Evolutionary conservation across 495 filamentous ascomycete species (phyloP).

Genomic region (Collariella sp.): DNA sequence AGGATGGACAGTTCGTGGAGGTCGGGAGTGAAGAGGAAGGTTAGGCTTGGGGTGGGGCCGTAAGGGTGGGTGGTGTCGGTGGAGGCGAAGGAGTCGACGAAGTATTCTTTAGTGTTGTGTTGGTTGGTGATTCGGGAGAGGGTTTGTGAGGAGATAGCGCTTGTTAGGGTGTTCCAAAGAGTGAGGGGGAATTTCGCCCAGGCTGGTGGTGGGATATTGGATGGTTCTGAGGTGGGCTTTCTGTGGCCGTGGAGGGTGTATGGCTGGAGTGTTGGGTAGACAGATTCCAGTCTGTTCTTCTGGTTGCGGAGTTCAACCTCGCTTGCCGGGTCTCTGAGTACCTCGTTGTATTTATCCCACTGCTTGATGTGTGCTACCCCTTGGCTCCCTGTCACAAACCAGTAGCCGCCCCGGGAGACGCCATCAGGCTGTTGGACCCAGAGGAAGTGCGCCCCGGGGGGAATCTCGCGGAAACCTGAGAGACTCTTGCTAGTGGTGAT

Average conservation of each 20-base stretch:
- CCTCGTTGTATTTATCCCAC: constrained; percentile 51
- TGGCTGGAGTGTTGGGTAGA: constrained; percentile 30
- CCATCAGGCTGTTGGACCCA: constrained; percentile 46
- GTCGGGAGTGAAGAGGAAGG: constrained; percentile 50
- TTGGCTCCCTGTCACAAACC: constrained; percentile 40
- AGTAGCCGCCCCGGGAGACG: constrained; percentile 48
- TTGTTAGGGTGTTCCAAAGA: constrained; percentile 42
- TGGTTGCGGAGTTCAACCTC: constrained; percentile 30
- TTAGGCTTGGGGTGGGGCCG: constrained; percentile 29
- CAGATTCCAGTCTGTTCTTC: constrained; percentile 26
- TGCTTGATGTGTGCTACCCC: constrained; percentile 45
- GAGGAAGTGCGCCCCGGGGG: constrained; percentile 50
- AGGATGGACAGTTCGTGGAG: constrained; percentile 61
- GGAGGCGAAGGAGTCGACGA: constrained; percentile 40
- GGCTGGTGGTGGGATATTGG: neutral
- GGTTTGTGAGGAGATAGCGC: constrained; percentile 37
- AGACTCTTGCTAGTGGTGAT: constrained; percentile 36
- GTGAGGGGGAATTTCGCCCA: constrained; percentile 10
- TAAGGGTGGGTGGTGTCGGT: constrained; percentile 11
- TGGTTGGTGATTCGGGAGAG: constrained; percentile 43
- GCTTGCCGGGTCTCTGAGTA: constrained; percentile 33
- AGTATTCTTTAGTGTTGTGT: constrained; percentile 37
- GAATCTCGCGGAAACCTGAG: constrained; percentile 50
- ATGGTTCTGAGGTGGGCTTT: neutral
- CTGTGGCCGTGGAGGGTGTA: constrained; percentile 23